These are phyloP conservation scores for Lichtheimia corymbifera DNA, from an alignment of 371 early-diverging fungal genomes.

Conservation along the genomic window DNA sequence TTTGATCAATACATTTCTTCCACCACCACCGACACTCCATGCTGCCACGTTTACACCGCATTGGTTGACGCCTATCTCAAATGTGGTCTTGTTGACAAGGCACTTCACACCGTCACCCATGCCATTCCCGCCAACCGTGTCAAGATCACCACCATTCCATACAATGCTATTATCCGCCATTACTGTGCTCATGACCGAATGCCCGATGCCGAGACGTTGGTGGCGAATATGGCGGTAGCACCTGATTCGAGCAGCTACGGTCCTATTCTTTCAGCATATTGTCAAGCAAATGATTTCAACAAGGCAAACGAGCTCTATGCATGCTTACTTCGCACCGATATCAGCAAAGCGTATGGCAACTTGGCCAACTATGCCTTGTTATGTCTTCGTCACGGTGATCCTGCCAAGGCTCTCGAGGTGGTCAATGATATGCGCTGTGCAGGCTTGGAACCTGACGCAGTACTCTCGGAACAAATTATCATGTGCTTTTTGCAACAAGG, in stretches of 20 bases:
- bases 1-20: constrained; percentile 39
- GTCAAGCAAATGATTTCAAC: constrained; percentile 23
- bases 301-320: constrained; percentile 28
- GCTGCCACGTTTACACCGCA: constrained; percentile 47
- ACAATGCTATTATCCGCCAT: constrained; percentile 47
- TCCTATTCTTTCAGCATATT: constrained; percentile 42
- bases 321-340: constrained; percentile 33
- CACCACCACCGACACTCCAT: constrained; percentile 11
- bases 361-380: constrained; percentile 43
- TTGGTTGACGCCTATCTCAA: constrained; percentile 46
- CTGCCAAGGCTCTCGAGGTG: constrained; percentile 27
- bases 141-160: constrained; percentile 37
- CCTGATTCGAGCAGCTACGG: constrained; percentile 49
- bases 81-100: constrained; percentile 37
- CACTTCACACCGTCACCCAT: constrained; percentile 35
- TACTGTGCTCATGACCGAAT: constrained; percentile 31
- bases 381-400: constrained; percentile 26
- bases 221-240: constrained; percentile 27
- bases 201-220: constrained; percentile 32
- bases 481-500: constrained; percentile 14
- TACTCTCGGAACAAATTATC: constrained; percentile 15
- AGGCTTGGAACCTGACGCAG: constrained; percentile 17
- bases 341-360: constrained; percentile 47
- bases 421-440: constrained; percentile 35
- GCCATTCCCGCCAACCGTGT: constrained; percentile 31